Evolutionary conservation across 805 yeast genomes (phyloP), one percentile per base, ranked within the genome.

Genomic region (Yamadazyma sp.): DNA sequence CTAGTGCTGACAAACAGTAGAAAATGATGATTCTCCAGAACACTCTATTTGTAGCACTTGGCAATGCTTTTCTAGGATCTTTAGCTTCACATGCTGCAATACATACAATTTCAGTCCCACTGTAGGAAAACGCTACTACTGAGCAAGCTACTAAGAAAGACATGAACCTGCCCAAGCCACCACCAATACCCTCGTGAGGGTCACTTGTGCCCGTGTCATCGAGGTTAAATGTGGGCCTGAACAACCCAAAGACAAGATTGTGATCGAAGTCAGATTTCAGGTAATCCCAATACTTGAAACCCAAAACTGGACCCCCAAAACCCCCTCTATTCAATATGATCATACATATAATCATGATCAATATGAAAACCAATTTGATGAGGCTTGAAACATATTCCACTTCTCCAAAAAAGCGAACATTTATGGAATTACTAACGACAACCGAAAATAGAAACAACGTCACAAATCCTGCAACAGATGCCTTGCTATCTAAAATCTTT

Each of bases 81-180:
- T 81, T 69, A n/a, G 90, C 84, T 57, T 86, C 95, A 57, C 90
- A 85, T 5, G 91, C 88, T 2, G 93, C 91, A 38, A 85, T 77
- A 46, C 85, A 79, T 9, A 87, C 90, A 55, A 82, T 79, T 48
- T 86, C 95, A 1, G 89, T 83, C 0, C 95, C 95, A 33, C 84
- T 78, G 52, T 81, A 86, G 0, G 95, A 84, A 57, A 82, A 86
- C 0, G 87, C 70, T 0, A 89, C 80, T 14, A 80, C 77, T 32
- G 79, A 60, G 6, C 80, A 62, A 1, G 88, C 86, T 1, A 79
- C 73, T 23, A 82, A 39, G 6, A 84, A 57, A 5, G 84, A 77
- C 31, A 82, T 60, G 35, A 84, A 70, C 28, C 84, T 55, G 0
- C 91, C 93, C 32, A 57, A 52, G 19, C 67, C 55, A 2, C 90